Conservation (phyloP, 1,284 basidiomycete genomes). For the Gomphus bonarii region DNA sequence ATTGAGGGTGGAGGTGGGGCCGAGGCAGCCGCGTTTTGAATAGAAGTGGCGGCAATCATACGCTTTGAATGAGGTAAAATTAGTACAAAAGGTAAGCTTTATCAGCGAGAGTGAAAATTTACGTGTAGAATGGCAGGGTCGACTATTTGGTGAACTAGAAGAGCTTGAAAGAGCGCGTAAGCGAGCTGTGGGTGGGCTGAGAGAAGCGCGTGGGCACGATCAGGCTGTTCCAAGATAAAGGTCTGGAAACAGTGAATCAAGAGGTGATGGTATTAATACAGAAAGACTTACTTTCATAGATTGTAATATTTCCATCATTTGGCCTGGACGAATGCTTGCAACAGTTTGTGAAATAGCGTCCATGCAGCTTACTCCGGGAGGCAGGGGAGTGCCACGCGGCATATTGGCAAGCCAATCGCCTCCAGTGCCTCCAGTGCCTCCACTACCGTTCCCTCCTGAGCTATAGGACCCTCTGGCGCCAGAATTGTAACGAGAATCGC, state of each 20-base stretch:
- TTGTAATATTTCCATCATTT: constrained; percentile 90
- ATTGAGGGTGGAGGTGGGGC: constrained; percentile 13
- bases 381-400: constrained; percentile 72
- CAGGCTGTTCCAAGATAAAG: constrained; percentile 84
- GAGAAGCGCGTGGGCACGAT: constrained; percentile 78
- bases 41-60: constrained; percentile 43
- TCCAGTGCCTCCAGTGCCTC: constrained; percentile 13
- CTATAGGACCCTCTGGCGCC: constrained; percentile 17
- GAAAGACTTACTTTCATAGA: constrained; percentile 88
- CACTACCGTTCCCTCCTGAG: background rate
- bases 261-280: constrained; percentile 1
- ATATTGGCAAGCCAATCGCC: constrained; percentile 51
- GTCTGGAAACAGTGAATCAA: constrained; percentile 37
- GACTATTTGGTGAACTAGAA: constrained; percentile 91
- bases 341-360: constrained; percentile 87
- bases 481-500: constrained; percentile 22
- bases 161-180: constrained; percentile 93
- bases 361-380: constrained; percentile 65
- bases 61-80: constrained; percentile 27
- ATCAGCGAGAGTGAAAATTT: constrained; percentile 16
- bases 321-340: constrained; percentile 72
- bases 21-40: constrained; percentile 24
- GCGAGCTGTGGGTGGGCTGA: constrained; percentile 84
- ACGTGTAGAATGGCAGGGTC: constrained; percentile 76
- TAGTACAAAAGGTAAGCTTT: background rate